Base-by-base conservation (phyloP, 1,139 yeast genomes). In the Yamadazyma atlantica region DNA sequence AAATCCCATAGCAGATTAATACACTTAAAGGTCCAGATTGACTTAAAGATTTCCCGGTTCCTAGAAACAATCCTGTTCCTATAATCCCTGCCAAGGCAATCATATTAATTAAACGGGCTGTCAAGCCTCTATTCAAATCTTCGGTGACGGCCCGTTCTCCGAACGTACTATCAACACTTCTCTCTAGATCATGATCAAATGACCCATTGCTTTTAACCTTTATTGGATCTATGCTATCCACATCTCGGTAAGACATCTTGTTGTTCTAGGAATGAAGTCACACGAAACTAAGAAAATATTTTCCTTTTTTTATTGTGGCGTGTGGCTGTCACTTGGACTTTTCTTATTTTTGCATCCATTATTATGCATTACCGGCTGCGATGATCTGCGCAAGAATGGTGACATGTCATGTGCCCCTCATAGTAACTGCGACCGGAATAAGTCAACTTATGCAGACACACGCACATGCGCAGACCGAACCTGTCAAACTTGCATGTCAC, bases 61-160 rank as follows among this genome's bases (percentile, higher is more conserved):
- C 84, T 35, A 82, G 63, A 43, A 80, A 72, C 36, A 84, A 61
- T 39, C 92, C 92, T 3, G 88, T 78, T 12, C 88, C 87, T 36
- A 80, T 78, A 39, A 78, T 75, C 8, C 86, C 86, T 2, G 83
- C 85, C 40, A 80, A 66, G 28, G 85, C 75, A 56, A 80, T 78
- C 85, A 80, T 76, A 43, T 74, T 75, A 37, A 80, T 66, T 43
- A 76, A 80, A 33, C 84, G 61, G 1, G 76, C 69, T n/a, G 69
- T 57, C 44, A 78, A 58, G 21, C 73, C 60, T 49, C 84, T 55
- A 34, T 62, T 60, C 33, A 68, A 61, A 39, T 62, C 51, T 40
- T 66, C 73, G 2, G 58, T 53, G 3, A 40, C 43, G 3, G 37
- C 38, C 21, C 36, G 23, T 33, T 37, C 32, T 21, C 11, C 25